Conservation (phyloP, 1,139 yeast genomes). For the Martiniozyma asiatica region DNA sequence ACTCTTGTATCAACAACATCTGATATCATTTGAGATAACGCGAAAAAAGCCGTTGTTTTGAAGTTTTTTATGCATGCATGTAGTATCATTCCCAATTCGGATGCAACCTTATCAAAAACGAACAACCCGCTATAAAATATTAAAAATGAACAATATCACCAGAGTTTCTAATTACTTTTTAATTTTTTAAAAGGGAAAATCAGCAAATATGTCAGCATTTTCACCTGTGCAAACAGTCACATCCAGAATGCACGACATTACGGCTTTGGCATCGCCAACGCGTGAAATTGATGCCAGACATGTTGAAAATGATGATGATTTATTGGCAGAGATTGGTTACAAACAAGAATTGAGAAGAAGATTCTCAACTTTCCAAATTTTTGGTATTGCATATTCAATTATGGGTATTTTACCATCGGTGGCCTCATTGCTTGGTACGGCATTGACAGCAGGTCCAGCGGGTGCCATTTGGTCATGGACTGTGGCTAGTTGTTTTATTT, state of each 20-base stretch:
- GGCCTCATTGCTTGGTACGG: constrained; percentile 28
- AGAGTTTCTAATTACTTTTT: too few species aligned
- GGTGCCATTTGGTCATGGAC: constrained; percentile 64
- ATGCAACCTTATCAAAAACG: too few species aligned
- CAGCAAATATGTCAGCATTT: too few species aligned
- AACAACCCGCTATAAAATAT: too few species aligned
- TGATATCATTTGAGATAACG: too few species aligned
- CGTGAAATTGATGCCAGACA: constrained; percentile 5
- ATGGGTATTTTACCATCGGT: constrained; percentile 43
- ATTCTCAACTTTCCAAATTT: constrained; percentile 20
- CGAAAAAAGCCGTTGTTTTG: too few species aligned
- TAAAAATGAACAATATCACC: too few species aligned
- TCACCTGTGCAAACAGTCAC: constrained; percentile 10
- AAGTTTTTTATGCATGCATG: too few species aligned
- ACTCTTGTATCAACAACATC: too few species aligned
- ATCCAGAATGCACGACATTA: constrained; percentile 8
- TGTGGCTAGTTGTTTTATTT: constrained; percentile 36
- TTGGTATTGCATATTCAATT: constrained; percentile 41
- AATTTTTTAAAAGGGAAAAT: too few species aligned
- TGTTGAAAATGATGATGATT: constrained; percentile 19
- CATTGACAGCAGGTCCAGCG: constrained; percentile 35
- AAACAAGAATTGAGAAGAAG: constrained; percentile 23
- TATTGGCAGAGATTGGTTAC: constrained; percentile 21
- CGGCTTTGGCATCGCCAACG: constrained; percentile 11
- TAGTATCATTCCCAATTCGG: too few species aligned